phyloP scores from a whole-genome alignment of 2,329 filamentous ascomycete species.

The Cladosporium austrohemisphaericum region DNA sequence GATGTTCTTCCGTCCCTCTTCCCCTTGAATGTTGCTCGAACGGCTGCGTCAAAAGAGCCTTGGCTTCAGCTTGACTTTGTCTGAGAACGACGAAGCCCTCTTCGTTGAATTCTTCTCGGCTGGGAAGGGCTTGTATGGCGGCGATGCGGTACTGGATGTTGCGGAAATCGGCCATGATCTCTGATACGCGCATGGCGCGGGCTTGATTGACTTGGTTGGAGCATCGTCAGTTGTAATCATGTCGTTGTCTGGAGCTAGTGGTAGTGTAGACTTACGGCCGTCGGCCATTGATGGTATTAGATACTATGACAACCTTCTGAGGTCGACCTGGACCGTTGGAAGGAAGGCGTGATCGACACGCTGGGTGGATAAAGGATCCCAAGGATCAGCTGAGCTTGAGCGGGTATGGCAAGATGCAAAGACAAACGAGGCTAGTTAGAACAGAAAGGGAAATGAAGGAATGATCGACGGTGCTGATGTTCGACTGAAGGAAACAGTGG shows the following conservation, averaged over 20 bases:
- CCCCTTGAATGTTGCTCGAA: conserved; percentile 35
- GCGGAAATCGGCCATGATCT: conserved; percentile 63
- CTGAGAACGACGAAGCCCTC: conserved; percentile 57
- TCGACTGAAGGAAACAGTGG: background rate
- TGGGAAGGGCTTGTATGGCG: conserved; percentile 49
- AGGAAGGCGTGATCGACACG: background rate
- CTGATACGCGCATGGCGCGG: conserved; percentile 58
- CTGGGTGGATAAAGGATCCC: background rate
- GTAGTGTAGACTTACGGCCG: conserved; percentile 7
- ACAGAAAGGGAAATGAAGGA: conserved; percentile 2
- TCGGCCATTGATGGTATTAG: conserved; percentile 5
- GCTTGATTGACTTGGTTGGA: conserved; percentile 55
- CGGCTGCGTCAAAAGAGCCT: conserved; percentile 51
- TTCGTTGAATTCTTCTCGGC: conserved; percentile 54
- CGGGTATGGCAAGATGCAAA: background rate
- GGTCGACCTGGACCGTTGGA: background rate
- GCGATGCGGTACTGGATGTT: conserved; percentile 58
- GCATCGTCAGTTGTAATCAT: background rate
- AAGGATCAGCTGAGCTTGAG: background rate
- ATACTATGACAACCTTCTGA: background rate
- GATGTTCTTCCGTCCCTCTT: conserved; percentile 48
- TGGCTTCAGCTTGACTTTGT: conserved; percentile 54
- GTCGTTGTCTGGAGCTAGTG: too few relatives aligned
- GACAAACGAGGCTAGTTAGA: background rate
- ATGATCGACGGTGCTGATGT: conserved; percentile 9